A percentile compares a stretch with the other conserved stretches of the same genome.
phyloP scores from a whole-genome alignment of 352 stramenopile species.

The Phytophthora hybrid region DNA sequence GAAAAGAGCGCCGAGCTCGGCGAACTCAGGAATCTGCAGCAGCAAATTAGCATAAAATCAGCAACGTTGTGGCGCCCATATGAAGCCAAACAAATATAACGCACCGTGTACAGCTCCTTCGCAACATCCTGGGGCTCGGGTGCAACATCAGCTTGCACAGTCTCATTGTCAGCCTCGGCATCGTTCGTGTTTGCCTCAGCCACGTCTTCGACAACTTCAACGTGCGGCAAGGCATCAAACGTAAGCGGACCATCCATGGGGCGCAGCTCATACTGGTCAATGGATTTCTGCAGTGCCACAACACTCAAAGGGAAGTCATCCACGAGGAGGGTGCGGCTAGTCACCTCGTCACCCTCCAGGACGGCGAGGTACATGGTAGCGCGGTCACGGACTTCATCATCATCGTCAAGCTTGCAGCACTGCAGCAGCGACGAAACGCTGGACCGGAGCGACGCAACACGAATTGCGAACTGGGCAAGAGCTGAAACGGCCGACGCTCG shows the following conservation, averaged over 20 bases:
- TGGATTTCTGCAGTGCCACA: slow-evolving; percentile 79
- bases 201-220: slow-evolving; percentile 74
- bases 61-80: slow-evolving; percentile 1
- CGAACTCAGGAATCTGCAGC: slow-evolving; percentile 94
- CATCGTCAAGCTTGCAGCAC: slow-evolving; percentile 96
- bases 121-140: slow-evolving; percentile 79
- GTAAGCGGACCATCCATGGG: slow-evolving; percentile 81
- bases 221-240: slow-evolving; percentile 84
- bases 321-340: slow-evolving; percentile 65
- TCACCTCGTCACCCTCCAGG: slow-evolving; percentile 66
- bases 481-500: slow-evolving; percentile 96
- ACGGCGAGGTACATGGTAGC: slow-evolving; percentile 91
- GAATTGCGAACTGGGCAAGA: slow-evolving; percentile 96
- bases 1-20: slow-evolving; percentile 94
- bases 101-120: slow-evolving; percentile 94
- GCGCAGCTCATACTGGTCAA: slow-evolving; percentile 88
- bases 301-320: slow-evolving; percentile 86
- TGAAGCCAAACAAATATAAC: slow-evolving; percentile 3
- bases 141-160: slow-evolving; percentile 37
- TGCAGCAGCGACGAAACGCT: slow-evolving; percentile 96
- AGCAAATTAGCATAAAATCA: background rate
- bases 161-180: slow-evolving; percentile 42
- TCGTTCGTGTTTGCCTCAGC: slow-evolving; percentile 44
- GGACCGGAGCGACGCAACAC: slow-evolving; percentile 92
- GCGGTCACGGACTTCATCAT: slow-evolving; percentile 97